Conservation (phyloP, 257 asterid genomes). For the Gentiana dahurica region DNA sequence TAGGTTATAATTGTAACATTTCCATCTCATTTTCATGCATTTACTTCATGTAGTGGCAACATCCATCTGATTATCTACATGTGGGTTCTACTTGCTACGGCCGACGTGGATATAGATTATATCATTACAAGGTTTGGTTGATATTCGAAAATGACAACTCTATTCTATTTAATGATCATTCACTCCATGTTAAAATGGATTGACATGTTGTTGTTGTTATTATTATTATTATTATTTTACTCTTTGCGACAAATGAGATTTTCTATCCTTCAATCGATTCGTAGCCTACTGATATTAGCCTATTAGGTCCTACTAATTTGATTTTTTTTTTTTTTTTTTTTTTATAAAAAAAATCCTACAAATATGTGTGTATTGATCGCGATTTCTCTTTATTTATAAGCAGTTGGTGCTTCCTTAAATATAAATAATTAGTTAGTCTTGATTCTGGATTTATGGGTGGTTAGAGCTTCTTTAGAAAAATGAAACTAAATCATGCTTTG, state of each 20-base stretch:
- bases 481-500: neutral
- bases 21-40: slow-evolving; percentile 18
- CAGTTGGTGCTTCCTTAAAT: too few species aligned
- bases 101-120: slow-evolving; percentile 14
- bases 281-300: too few species aligned
- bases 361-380: too few species aligned
- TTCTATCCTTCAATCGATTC: neutral
- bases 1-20: slow-evolving; percentile 10
- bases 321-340: too few species aligned
- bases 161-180: slow-evolving; percentile 1
- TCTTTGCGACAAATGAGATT: slow-evolving; percentile 9
- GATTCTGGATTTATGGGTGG: too few species aligned
- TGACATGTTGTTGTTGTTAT: neutral
- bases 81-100: slow-evolving; percentile 11
- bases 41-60: slow-evolving; percentile 31
- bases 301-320: too few species aligned
- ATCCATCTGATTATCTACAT: slow-evolving; percentile 24
- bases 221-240: slow-evolving; percentile 1
- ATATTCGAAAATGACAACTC: slow-evolving; percentile 15
- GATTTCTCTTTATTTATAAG: too few species aligned
- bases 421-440: too few species aligned
- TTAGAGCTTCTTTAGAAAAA: too few species aligned
- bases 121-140: slow-evolving; percentile 7
- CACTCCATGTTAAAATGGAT: slow-evolving; percentile 8
- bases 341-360: too few species aligned